Evolutionary conservation across 179 eudicot genomes (phyloP).

Genomic region (Pouteria campechiana): DNA sequence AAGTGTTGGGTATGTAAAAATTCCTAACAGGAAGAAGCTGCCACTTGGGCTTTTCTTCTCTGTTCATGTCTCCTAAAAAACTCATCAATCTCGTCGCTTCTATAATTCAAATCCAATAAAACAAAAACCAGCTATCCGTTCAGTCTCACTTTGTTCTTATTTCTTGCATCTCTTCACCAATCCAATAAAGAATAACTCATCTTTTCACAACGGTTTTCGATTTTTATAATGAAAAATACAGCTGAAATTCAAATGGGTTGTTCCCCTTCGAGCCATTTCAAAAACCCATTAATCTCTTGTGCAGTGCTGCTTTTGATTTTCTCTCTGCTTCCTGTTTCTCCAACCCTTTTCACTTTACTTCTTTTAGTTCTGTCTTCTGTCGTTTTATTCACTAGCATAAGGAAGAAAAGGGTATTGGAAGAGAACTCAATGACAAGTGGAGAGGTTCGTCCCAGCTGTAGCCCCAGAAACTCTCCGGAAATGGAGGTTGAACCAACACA

Average conservation of each 20-base stretch:
- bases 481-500: neutral
- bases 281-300: slow-evolving; percentile 21
- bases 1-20: no score
- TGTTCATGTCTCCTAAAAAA: no score
- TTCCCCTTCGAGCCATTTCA: slow-evolving; percentile 11
- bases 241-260: no score
- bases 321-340: slow-evolving; percentile 11
- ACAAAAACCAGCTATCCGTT: neutral
- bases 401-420: slow-evolving; percentile 7
- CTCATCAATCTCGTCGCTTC: neutral
- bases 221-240: slow-evolving; percentile 1
- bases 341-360: slow-evolving; percentile 21
- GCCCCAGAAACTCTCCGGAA: neutral
- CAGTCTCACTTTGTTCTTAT: neutral
- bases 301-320: slow-evolving; percentile 27
- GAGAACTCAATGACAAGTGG: neutral
- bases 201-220: neutral
- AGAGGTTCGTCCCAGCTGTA: neutral
- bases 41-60: no score
- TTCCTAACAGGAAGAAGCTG: no score
- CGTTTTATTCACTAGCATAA: slow-evolving; percentile 20
- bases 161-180: neutral
- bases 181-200: neutral
- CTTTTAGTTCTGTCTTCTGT: slow-evolving; percentile 18
- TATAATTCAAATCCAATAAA: neutral